Conservation (phyloP, 768 basidiomycete species). For the Trichaptum fuscoviolaceum region DNA sequence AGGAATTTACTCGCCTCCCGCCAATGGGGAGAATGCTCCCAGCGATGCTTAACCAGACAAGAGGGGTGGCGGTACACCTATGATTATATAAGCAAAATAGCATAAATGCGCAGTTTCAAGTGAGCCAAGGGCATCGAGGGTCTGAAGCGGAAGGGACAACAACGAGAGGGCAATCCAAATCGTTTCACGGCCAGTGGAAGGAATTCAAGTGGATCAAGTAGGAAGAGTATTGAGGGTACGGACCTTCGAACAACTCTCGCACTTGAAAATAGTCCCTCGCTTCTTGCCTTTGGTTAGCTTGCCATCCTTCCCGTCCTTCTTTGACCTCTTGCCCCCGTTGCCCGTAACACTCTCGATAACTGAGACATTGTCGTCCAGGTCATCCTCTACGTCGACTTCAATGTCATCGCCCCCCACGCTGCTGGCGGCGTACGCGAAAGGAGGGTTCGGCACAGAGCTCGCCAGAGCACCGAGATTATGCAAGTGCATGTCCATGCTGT, state of each 20-base stretch:
- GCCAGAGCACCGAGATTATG: neutral
- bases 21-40: constrained; percentile 98
- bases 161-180: constrained; percentile 8
- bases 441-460: neutral
- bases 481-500: neutral
- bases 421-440: neutral
- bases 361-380: constrained; percentile 12
- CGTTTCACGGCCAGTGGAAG: neutral
- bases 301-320: constrained; percentile 18
- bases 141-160: constrained; percentile 9
- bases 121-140: constrained; percentile 10
- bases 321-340: constrained; percentile 13
- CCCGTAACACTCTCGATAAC: constrained; percentile 17
- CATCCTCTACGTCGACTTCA: constrained; percentile 9
- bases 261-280: constrained; percentile 81
- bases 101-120: constrained; percentile 7
- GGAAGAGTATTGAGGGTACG: constrained; percentile 11
- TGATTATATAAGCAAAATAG: constrained; percentile 3
- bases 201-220: neutral
- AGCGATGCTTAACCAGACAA: constrained; percentile 94
- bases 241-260: constrained; percentile 94
- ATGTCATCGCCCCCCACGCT: constrained; percentile 15
- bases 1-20: constrained; percentile 86
- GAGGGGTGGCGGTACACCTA: constrained; percentile 89
- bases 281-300: constrained; percentile 52